Percentiles rank a stretch among this genome's conserved stretches.
Evolutionary conservation across 192 early-diverging fungal genomes (phyloP).

Genomic region (Umbelopsis sp.): DNA sequence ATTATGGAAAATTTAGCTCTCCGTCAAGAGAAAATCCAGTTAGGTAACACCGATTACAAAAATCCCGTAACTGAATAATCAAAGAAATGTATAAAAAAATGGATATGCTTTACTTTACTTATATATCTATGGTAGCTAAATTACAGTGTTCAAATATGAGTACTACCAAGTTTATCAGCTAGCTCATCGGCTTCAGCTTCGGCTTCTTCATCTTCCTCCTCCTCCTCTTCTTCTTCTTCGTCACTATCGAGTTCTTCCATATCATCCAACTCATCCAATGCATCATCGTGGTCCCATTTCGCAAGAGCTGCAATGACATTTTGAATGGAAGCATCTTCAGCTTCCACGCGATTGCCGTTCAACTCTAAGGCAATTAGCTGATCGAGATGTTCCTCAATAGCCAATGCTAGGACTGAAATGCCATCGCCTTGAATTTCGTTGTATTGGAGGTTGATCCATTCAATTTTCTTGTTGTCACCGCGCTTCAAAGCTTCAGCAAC

Average conservation of each 20-base stretch:
- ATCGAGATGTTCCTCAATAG: slow-evolving; percentile 66
- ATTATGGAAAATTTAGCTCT: too few relatives aligned
- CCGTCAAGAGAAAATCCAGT: too few relatives aligned
- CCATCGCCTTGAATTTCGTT: slow-evolving; percentile 88
- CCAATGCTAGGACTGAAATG: slow-evolving; percentile 66
- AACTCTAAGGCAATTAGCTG: slow-evolving; percentile 72
- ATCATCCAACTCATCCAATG: slow-evolving; percentile 92
- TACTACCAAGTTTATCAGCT: slow-evolving; percentile 17
- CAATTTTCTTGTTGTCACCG: slow-evolving; percentile 57
- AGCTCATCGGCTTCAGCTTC: slow-evolving; percentile 23
- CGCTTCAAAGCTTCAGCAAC: slow-evolving; percentile 69
- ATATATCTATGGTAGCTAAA: slow-evolving; percentile 18
- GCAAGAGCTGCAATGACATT: slow-evolving; percentile 70
- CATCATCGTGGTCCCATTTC: slow-evolving; percentile 72
- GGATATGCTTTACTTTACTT: too few relatives aligned
- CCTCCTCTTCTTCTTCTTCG: slow-evolving; percentile 62
- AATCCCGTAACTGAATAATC: too few relatives aligned
- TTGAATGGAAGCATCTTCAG: slow-evolving; percentile 79
- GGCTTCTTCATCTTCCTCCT: slow-evolving; percentile 44
- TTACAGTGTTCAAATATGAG: slow-evolving; percentile 21
- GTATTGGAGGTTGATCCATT: slow-evolving; percentile 75
- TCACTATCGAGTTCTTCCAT: slow-evolving; percentile 86
- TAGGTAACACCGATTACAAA: too few relatives aligned
- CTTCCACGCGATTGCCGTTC: slow-evolving; percentile 91
- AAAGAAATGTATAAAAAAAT: too few relatives aligned